Evolutionary conservation across 352 stramenopile species (phyloP).

Genomic region (Saprolegnia diclina): DNA sequence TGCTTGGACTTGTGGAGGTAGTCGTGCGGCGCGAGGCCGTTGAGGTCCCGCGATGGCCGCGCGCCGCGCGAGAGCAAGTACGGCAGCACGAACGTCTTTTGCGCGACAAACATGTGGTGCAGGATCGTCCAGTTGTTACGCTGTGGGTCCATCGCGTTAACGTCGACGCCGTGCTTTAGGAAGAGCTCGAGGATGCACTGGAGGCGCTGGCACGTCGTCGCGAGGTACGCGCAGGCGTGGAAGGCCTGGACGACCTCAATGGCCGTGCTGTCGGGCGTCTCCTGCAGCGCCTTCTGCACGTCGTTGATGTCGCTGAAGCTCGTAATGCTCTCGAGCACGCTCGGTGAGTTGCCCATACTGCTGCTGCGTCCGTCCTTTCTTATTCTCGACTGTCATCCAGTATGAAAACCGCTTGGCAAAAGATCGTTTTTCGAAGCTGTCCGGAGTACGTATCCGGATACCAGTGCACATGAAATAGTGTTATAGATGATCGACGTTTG

Average conservation of each 20-base stretch:
- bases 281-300: constrained; percentile 20
- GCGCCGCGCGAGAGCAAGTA: constrained; percentile 11
- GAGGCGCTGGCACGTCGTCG: constrained; percentile 25
- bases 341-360: constrained; percentile 23
- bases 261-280: constrained; percentile 3
- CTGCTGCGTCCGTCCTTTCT: too few species aligned
- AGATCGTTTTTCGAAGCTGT: constrained; percentile 28
- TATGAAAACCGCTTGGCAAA: constrained; percentile 4
- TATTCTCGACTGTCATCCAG: not conserved
- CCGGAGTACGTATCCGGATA: constrained; percentile 11
- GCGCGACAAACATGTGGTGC: constrained; percentile 21
- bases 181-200: constrained; percentile 28
- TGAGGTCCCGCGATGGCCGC: constrained; percentile 4
- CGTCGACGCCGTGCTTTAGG: constrained; percentile 26
- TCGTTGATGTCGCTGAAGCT: constrained; percentile 26
- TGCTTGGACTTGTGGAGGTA: constrained; percentile 23
- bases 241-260: constrained; percentile 26
- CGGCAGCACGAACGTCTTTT: constrained; percentile 26
- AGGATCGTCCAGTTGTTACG: constrained; percentile 23
- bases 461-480: not conserved
- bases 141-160: constrained; percentile 16
- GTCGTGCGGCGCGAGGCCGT: constrained; percentile 18
- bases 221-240: constrained; percentile 24
- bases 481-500: too few species aligned
- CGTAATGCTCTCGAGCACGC: constrained; percentile 24